A percentile compares a stretch with the other conserved stretches of the same genome.
phyloP scores from a whole-genome alignment of 78 protist genomes.

The Polysphondylium violaceum region DNA sequence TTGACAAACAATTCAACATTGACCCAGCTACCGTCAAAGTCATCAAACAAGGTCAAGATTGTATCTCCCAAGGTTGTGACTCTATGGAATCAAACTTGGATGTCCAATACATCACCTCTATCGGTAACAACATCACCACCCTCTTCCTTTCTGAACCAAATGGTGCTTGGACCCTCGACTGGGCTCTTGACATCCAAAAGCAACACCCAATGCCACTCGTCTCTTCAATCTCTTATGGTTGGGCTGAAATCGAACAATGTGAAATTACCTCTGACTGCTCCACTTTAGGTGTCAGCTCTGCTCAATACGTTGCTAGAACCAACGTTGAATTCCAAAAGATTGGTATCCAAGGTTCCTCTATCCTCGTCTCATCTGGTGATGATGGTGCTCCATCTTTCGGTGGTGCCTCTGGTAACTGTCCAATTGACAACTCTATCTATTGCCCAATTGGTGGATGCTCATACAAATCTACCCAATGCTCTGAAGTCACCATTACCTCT shows the following conservation, averaged over 20 bases:
- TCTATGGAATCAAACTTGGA: slow-evolving; percentile 76
- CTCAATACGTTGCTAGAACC: slow-evolving; percentile 57
- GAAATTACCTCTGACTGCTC: slow-evolving; percentile 38
- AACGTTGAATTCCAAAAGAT: slow-evolving; percentile 77
- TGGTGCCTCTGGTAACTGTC: slow-evolving; percentile 80
- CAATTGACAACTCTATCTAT: slow-evolving; percentile 44
- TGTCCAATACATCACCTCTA: slow-evolving; percentile 65
- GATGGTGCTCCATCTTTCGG: slow-evolving; percentile 80
- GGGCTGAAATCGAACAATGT: slow-evolving; percentile 80
- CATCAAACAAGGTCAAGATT: slow-evolving; percentile 42
- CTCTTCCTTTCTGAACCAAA: slow-evolving; percentile 44
- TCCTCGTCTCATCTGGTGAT: slow-evolving; percentile 86
- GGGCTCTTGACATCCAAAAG: slow-evolving; percentile 19
- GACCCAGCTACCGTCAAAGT: slow-evolving; percentile 7
- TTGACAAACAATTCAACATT: slow-evolving; percentile 11
- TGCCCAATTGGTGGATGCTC: slow-evolving; percentile 83
- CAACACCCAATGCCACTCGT: slow-evolving; percentile 56
- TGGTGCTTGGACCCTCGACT: slow-evolving; percentile 74
- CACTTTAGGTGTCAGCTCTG: slow-evolving; percentile 14
- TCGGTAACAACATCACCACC: slow-evolving; percentile 46
- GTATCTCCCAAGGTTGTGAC: slow-evolving; percentile 52
- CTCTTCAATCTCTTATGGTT: slow-evolving; percentile 77
- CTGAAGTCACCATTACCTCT: slow-evolving; percentile 25
- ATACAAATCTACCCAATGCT: slow-evolving; percentile 27
- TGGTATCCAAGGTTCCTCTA: slow-evolving; percentile 76